Evolutionary conservation across 2,329 filamentous ascomycete genomes (phyloP).

Genomic region (Fusarium tricinctum): DNA sequence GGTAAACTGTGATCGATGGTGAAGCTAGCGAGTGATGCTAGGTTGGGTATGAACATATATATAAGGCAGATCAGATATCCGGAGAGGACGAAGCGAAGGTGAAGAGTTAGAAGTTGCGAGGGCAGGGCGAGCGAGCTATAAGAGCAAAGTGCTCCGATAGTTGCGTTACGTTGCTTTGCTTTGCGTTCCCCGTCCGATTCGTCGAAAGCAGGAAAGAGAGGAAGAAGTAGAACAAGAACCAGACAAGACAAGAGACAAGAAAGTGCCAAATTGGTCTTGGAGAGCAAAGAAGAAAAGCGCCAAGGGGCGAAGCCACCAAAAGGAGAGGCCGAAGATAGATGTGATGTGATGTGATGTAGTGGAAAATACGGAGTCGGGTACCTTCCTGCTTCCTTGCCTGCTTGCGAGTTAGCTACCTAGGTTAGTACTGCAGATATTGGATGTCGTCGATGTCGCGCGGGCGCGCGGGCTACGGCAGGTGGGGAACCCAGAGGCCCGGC

Average conservation of each 20-base stretch:
- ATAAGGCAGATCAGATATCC: constrained; percentile 12
- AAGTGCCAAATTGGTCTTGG: neutral
- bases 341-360: constrained; percentile 11
- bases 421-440: neutral
- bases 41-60: constrained; percentile 11
- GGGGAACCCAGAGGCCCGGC: constrained; percentile 42
- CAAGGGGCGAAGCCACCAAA: constrained; percentile 38
- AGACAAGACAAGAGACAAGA: constrained; percentile 12
- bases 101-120: constrained; percentile 12
- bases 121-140: constrained; percentile 35
- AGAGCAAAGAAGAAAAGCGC: constrained; percentile 1
- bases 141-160: constrained; percentile 33
- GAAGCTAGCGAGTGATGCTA: neutral
- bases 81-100: constrained; percentile 19
- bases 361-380: neutral
- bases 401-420: neutral
- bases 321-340: constrained; percentile 36
- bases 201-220: constrained; percentile 18
- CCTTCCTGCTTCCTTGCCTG: too few species aligned
- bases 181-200: constrained; percentile 14
- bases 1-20: constrained; percentile 15
- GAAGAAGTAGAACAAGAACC: neutral
- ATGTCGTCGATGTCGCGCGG: constrained; percentile 34
- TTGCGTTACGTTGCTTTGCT: constrained; percentile 6
- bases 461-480: constrained; percentile 34